Evolutionary conservation across 768 basidiomycete genomes (phyloP).

Genomic region (Boletus tylopilopsis): DNA sequence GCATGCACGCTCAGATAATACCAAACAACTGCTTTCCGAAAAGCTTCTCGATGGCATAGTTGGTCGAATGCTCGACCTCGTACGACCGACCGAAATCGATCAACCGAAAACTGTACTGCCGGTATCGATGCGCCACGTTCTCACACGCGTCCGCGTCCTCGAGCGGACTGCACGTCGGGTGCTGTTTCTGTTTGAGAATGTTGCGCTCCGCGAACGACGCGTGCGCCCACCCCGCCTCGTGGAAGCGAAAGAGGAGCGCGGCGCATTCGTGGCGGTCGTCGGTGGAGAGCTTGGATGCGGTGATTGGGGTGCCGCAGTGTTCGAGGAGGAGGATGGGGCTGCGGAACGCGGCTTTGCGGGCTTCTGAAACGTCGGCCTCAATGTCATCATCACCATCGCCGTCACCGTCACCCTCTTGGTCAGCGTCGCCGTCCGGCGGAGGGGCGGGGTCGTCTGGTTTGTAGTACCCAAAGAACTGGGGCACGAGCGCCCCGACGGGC

Average conservation of each 20-base stretch:
- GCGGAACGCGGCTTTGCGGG: background rate
- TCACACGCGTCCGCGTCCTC: background rate
- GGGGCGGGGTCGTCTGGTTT: too few relatives aligned
- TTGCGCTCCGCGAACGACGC: slow-evolving; percentile 42
- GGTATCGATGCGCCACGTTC: background rate
- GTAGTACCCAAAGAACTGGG: slow-evolving; percentile 66
- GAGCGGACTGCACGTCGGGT: slow-evolving; percentile 27
- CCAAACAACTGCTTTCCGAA: background rate
- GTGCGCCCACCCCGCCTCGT: slow-evolving; percentile 36
- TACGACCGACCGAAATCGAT: slow-evolving; percentile 47
- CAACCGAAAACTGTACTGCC: slow-evolving; percentile 35
- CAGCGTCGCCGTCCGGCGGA: too few relatives aligned
- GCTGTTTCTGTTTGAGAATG: slow-evolving; percentile 40
- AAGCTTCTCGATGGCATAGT: background rate
- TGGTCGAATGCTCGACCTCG: fast-evolving
- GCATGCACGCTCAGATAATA: background rate
- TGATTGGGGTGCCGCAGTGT: slow-evolving; percentile 39
- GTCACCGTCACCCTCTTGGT: too few relatives aligned
- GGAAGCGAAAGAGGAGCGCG: slow-evolving; percentile 38
- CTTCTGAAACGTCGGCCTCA: too few relatives aligned
- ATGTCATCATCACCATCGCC: too few relatives aligned
- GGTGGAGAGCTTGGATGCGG: slow-evolving; percentile 16
- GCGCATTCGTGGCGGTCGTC: slow-evolving; percentile 40
- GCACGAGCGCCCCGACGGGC: slow-evolving; percentile 49
- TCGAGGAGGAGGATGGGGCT: slow-evolving; percentile 16